Evolutionary conservation across 768 basidiomycete species (phyloP).

Genomic region (Suillus occidentalis): DNA sequence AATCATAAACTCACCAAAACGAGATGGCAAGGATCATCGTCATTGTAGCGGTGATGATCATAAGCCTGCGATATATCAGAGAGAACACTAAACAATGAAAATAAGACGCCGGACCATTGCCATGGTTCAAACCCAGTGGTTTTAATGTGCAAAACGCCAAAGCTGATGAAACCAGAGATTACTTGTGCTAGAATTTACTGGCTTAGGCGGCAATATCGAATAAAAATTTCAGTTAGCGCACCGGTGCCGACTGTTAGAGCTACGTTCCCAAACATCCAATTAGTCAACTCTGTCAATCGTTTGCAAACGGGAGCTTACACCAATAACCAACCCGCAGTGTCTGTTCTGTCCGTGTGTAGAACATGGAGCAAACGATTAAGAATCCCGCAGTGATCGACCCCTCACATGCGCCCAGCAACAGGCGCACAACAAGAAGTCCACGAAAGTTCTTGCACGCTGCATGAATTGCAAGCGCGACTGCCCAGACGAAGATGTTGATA

Average conservation of each 20-base stretch:
- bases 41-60: constrained; percentile 60
- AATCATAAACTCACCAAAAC: constrained; percentile 45
- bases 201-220: neutral
- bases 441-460: neutral
- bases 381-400: neutral
- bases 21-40: constrained; percentile 48
- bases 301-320: neutral
- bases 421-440: neutral
- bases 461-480: neutral
- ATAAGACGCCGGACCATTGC: neutral
- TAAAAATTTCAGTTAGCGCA: neutral
- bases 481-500: neutral
- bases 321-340: neutral
- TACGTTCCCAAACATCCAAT: neutral
- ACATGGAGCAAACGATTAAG: neutral
- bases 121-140: neutral
- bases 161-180: neutral
- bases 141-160: neutral
- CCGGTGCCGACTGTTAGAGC: neutral
- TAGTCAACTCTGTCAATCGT: neutral
- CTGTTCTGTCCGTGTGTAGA: neutral
- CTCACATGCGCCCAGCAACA: neutral
- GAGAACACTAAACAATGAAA: constrained; percentile 6
- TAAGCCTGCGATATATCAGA: constrained; percentile 41
- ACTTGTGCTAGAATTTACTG: neutral